phyloP scores from a whole-genome alignment of 306 rosid species.

The Trifolium repens region DNA sequence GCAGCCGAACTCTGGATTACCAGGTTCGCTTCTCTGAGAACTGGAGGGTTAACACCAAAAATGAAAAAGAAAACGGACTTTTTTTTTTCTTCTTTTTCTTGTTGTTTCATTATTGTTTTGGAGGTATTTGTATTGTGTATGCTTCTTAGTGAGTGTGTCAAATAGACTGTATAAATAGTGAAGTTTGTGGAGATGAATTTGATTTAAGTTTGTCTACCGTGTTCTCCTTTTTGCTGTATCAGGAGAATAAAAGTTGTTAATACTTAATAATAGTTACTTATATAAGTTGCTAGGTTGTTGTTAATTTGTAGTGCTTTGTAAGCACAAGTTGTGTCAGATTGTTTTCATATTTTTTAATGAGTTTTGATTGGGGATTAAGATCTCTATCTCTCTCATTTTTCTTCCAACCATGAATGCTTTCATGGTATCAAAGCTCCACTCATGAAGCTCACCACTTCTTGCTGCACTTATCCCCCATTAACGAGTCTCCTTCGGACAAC shows the following conservation, averaged over 20 bases:
- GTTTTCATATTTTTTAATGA: background rate
- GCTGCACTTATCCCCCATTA: background rate
- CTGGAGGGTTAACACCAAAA: too few species aligned
- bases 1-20: too few species aligned
- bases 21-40: too few species aligned
- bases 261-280: background rate
- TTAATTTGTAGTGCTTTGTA: background rate
- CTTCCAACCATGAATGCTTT: background rate
- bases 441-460: background rate
- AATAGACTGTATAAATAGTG: background rate
- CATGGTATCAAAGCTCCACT: background rate
- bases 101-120: background rate
- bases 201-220: background rate
- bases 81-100: background rate
- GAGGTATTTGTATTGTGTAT: background rate
- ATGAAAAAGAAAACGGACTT: background rate
- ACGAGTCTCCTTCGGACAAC: background rate
- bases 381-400: background rate
- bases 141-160: constrained; percentile 10
- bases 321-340: background rate
- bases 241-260: background rate
- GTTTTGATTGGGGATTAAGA: background rate
- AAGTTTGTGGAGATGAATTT: constrained; percentile 31
- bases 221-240: background rate
- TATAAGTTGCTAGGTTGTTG: background rate